Evolutionary conservation across 768 basidiomycete species (phyloP).

Genomic region (Lactarius hatsudake): DNA sequence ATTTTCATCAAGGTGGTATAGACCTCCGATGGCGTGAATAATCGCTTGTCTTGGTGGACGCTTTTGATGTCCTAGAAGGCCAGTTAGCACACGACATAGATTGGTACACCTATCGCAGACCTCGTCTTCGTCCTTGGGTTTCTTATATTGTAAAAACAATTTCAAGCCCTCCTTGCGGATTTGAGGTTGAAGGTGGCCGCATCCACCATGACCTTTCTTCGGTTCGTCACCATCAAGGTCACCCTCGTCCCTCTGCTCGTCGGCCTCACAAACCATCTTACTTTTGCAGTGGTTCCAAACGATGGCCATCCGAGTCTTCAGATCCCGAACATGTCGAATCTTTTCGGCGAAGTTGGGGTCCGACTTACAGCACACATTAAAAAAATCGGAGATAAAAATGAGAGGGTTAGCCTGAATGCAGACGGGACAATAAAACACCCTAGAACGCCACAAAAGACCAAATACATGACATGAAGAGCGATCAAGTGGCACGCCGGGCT

Average conservation of each 20-base stretch:
- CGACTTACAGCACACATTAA: conserved; percentile 52
- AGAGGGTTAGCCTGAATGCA: conserved; percentile 61
- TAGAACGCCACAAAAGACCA: conserved; percentile 24
- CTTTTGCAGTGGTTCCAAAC: conserved; percentile 87
- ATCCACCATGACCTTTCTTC: conserved; percentile 95
- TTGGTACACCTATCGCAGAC: conserved; percentile 38
- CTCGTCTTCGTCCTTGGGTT: conserved; percentile 92
- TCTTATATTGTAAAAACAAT: conserved; percentile 92
- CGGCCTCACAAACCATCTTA: conserved; percentile 85
- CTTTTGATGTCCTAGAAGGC: conserved; percentile 67
- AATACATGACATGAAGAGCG: conserved; percentile 47
- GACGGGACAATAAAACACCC: conserved; percentile 32
- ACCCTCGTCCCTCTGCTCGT: conserved; percentile 84
- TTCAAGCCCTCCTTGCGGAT: conserved; percentile 95
- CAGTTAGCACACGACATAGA: conserved; percentile 17
- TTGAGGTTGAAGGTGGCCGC: conserved; percentile 86
- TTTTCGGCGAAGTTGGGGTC: conserved; percentile 83
- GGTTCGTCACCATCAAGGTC: conserved; percentile 66
- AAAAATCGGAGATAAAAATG: conserved; percentile 35
- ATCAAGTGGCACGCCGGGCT: conserved; percentile 57
- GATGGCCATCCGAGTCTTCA: conserved; percentile 81
- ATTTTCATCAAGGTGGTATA: conserved; percentile 96
- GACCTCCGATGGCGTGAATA: conserved; percentile 84
- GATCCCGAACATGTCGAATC: conserved; percentile 82
- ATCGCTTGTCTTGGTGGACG: conserved; percentile 76